A percentile compares a stretch with the other conserved stretches of the same genome.
phyloP scores from a whole-genome alignment of 495 filamentous ascomycete genomes.

The Aspergillus bertholletiae region DNA sequence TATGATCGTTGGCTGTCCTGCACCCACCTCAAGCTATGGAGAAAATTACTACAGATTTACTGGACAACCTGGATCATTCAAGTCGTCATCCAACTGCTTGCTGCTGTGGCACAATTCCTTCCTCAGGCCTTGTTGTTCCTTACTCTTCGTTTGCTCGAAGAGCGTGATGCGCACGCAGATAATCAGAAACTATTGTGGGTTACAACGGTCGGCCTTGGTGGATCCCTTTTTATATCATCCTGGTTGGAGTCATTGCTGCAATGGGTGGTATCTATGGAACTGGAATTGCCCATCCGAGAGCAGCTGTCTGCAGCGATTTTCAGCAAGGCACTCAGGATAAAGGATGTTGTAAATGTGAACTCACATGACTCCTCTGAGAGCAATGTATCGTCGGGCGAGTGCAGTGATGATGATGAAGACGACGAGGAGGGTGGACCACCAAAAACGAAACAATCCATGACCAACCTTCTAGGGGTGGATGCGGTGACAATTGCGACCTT shows the following conservation, averaged over 20 bases:
- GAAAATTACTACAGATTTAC: conserved; percentile 8
- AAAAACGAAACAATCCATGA: conserved; percentile 52
- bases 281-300: conserved; percentile 12
- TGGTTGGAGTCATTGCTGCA: conserved; percentile 11
- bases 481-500: conserved; percentile 61
- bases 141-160: conserved; percentile 11
- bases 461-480: conserved; percentile 72
- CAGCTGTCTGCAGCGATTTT: conserved; percentile 14
- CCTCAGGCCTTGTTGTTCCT: conserved; percentile 8
- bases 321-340: conserved; percentile 8
- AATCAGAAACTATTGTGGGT: conserved; percentile 11
- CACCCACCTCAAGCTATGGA: conserved; percentile 2
- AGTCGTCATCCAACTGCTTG: conserved; percentile 4
- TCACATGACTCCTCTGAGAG: not conserved
- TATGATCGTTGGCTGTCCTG: not conserved
- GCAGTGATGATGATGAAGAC: conserved; percentile 3
- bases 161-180: conserved; percentile 7
- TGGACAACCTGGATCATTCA: conserved; percentile 6
- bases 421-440: not conserved
- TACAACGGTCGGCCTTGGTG: conserved; percentile 6
- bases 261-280: conserved; percentile 10
- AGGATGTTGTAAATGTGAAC: conserved; percentile 2
- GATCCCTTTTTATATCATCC: conserved; percentile 5
- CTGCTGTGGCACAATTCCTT: conserved; percentile 1
- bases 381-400: not conserved